Evolutionary conservation across 2,329 filamentous ascomycete genomes (phyloP).

Genomic region (Clarireedia homoeocarpa): DNA sequence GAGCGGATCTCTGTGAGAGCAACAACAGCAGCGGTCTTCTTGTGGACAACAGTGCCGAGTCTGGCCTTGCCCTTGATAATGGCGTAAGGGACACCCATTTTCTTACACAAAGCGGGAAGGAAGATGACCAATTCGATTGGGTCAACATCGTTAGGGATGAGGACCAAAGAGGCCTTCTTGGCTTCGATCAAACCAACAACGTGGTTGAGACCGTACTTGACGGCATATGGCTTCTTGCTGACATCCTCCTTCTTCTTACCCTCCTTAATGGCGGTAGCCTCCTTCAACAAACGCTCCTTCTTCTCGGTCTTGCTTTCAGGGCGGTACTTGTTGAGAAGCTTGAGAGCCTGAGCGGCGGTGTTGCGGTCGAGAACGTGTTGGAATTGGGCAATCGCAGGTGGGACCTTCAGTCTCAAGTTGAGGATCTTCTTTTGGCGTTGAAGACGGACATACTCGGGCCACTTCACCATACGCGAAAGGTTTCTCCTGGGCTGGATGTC

Average conservation of each 20-base stretch:
- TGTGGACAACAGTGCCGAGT: slow-evolving; percentile 98
- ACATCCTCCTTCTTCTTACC: slow-evolving; percentile 99
- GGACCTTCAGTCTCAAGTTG: slow-evolving; percentile 97
- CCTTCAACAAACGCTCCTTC: slow-evolving; percentile 98
- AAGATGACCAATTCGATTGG: slow-evolving; percentile 99
- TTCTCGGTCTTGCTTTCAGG: slow-evolving; percentile 99
- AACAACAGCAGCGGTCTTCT: slow-evolving; percentile 98
- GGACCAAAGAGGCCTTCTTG: slow-evolving; percentile 98
- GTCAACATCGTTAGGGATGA: slow-evolving; percentile 99
- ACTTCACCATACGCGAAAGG: slow-evolving; percentile 97
- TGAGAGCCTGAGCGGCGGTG: slow-evolving; percentile 94
- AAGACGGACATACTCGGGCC: slow-evolving; percentile 98
- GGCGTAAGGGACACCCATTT: slow-evolving; percentile 99
- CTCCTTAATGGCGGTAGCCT: slow-evolving; percentile 94
- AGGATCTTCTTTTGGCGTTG: slow-evolving; percentile 84
- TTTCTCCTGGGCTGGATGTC: slow-evolving; percentile 97
- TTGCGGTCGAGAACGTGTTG: slow-evolving; percentile 94
- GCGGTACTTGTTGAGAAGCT: slow-evolving; percentile 99
- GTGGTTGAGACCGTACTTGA: slow-evolving; percentile 99
- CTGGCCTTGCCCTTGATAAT: slow-evolving; percentile 99
- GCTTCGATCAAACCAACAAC: slow-evolving; percentile 96
- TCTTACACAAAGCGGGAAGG: slow-evolving; percentile 97
- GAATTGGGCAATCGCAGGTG: slow-evolving; percentile 95
- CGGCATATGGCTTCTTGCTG: slow-evolving; percentile 98
- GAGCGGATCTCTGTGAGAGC: slow-evolving; percentile 93